These are phyloP conservation scores for Porcisia hertigi DNA, from an alignment of 208 protist species.

Conservation along the genomic window DNA sequence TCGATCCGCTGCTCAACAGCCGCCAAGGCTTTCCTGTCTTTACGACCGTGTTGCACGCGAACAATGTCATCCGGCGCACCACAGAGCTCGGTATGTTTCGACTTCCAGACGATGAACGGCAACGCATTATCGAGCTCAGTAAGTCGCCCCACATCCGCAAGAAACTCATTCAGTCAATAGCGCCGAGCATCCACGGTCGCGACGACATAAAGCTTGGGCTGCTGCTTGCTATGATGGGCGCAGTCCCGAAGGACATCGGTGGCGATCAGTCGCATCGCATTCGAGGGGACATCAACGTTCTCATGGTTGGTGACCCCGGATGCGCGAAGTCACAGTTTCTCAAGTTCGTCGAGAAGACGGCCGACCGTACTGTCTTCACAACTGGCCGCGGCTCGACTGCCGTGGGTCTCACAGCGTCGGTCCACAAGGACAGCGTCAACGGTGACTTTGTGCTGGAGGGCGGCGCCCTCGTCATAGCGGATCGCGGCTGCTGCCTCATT, in stretches of 20 bases:
- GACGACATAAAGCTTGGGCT: constrained; percentile 99
- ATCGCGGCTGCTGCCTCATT: constrained; percentile 99
- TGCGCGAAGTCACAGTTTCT: constrained; percentile 97
- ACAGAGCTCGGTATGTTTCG: constrained; percentile 84
- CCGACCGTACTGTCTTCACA: constrained; percentile 98
- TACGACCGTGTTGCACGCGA: constrained; percentile 98
- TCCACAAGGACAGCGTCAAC: constrained; percentile 97
- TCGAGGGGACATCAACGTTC: constrained; percentile 99
- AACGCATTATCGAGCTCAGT: constrained; percentile 89
- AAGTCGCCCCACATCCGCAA: constrained; percentile 85
- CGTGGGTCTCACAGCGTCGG: constrained; percentile 98
- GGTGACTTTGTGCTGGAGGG: constrained; percentile 99
- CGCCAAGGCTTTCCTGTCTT: constrained; percentile 99
- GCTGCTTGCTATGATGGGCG: constrained; percentile 97
- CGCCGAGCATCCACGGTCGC: constrained; percentile 99
- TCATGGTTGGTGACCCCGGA: constrained; percentile 99
- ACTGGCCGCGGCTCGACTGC: constrained; percentile 98
- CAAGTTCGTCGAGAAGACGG: constrained; percentile 99
- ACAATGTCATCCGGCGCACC: constrained; percentile 94
- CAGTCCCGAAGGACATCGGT: constrained; percentile 92
- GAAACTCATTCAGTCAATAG: constrained; percentile 97
- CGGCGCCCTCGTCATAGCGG: constrained; percentile 99
- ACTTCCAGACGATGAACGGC: constrained; percentile 89
- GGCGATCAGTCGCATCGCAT: constrained; percentile 96
- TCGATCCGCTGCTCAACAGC: constrained; percentile 97